phyloP scores from a whole-genome alignment of 192 early-diverging fungal genomes.

The Pecoramyces ruminantium region DNA sequence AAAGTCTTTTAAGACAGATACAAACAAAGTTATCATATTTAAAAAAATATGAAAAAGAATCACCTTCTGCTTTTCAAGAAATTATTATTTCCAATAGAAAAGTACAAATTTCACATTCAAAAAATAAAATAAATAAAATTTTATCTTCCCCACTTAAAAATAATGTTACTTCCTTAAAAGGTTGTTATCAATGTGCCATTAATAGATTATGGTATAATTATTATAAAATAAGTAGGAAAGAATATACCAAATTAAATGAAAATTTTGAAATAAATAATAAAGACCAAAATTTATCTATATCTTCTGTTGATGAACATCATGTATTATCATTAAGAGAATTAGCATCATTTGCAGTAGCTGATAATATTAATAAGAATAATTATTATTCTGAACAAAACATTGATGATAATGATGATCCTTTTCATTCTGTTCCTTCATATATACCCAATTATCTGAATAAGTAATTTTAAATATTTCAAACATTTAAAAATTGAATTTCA shows the following conservation, averaged over 20 bases:
- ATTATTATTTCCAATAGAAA: too few relatives aligned
- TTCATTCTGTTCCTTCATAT: background rate
- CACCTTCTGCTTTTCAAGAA: background rate
- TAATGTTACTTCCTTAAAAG: background rate
- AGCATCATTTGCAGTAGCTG: background rate
- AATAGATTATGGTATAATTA: background rate
- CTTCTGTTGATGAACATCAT: background rate
- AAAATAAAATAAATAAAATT: background rate
- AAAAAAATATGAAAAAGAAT: background rate
- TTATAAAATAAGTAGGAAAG: too few relatives aligned
- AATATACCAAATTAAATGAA: too few relatives aligned
- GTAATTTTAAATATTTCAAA: background rate
- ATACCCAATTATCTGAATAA: background rate
- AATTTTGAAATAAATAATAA: too few relatives aligned
- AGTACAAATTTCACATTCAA: too few relatives aligned
- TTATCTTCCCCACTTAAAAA: background rate
- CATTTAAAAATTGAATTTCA: too few relatives aligned
- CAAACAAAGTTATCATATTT: background rate
- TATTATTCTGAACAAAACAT: background rate
- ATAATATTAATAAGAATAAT: background rate
- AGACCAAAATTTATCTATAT: too few relatives aligned
- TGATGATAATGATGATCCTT: background rate
- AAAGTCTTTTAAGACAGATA: background rate
- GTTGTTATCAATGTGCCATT: background rate
- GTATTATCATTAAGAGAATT: background rate